These are phyloP conservation scores for Luvunga scandens DNA, from an alignment of 345 rosid genomes.

Conservation along the genomic window DNA sequence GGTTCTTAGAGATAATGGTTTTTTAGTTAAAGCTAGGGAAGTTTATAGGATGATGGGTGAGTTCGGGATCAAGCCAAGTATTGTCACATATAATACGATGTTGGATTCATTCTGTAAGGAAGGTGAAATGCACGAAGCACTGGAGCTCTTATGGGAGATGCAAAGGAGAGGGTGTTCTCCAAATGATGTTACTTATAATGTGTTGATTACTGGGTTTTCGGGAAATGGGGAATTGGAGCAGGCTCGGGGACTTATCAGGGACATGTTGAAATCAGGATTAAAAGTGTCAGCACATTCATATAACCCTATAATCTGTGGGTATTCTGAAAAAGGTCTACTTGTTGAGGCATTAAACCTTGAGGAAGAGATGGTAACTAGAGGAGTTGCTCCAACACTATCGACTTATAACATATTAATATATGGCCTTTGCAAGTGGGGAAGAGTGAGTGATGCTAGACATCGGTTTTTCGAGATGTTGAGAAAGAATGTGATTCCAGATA, in stretches of 20 bases:
- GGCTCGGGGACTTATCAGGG: slow-evolving; percentile 48
- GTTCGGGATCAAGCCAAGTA: slow-evolving; percentile 49
- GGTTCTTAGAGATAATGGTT: slow-evolving; percentile 50
- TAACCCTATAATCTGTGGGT: slow-evolving; percentile 58
- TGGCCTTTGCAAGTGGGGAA: slow-evolving; percentile 49
- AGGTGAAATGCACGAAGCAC: slow-evolving; percentile 51
- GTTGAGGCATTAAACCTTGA: slow-evolving; percentile 46
- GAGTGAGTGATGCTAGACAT: slow-evolving; percentile 49
- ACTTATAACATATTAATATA: slow-evolving; percentile 51
- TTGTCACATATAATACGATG: slow-evolving; percentile 56
- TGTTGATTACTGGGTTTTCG: slow-evolving; percentile 54
- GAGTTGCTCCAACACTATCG: slow-evolving; percentile 36
- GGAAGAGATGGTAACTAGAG: slow-evolving; percentile 48
- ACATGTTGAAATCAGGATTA: slow-evolving; percentile 52
- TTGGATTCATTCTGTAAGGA: slow-evolving; percentile 56
- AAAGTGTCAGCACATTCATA: slow-evolving; percentile 46
- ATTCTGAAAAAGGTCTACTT: slow-evolving; percentile 52
- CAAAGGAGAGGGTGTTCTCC: slow-evolving; percentile 31
- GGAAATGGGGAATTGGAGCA: slow-evolving; percentile 47
- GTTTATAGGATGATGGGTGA: slow-evolving; percentile 49
- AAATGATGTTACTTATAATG: slow-evolving; percentile 55
- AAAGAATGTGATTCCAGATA: slow-evolving; percentile 45
- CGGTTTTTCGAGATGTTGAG: slow-evolving; percentile 38
- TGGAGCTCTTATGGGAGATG: slow-evolving; percentile 48
- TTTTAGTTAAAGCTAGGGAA: slow-evolving; percentile 29